Percentiles rank a stretch among this genome's conserved stretches.
phyloP scores from a whole-genome alignment of 2,329 filamentous ascomycete genomes.

The Hymenoscyphus repandus region DNA sequence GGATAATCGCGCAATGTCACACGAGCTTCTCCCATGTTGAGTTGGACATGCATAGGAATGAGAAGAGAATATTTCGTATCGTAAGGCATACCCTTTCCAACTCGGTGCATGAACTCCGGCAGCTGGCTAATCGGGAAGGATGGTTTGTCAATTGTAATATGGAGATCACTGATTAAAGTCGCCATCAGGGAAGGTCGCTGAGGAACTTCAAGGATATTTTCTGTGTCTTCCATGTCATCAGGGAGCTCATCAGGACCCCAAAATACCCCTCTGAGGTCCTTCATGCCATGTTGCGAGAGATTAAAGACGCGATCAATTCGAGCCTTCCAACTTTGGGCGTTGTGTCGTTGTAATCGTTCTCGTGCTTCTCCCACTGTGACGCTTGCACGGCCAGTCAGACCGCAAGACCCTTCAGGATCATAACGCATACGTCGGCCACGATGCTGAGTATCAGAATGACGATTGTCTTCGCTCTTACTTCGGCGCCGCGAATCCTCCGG shows the following conservation, averaged over 20 bases:
- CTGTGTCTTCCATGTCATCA: conserved; percentile 74
- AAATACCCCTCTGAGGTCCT: conserved; percentile 72
- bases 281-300: conserved; percentile 67
- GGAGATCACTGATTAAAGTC: conserved; percentile 75
- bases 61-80: conserved; percentile 88
- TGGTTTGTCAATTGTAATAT: conserved; percentile 83
- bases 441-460: conserved; percentile 28
- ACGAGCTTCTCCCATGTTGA: conserved; percentile 85
- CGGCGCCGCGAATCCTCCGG: conserved; percentile 20
- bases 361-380: conserved; percentile 73
- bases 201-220: conserved; percentile 81
- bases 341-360: conserved; percentile 69
- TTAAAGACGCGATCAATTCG: conserved; percentile 75
- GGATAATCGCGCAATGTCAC: conserved; percentile 91
- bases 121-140: conserved; percentile 80
- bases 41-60: conserved; percentile 80
- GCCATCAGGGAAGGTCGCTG: conserved; percentile 80
- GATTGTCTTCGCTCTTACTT: conserved; percentile 31
- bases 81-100: conserved; percentile 94
- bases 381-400: conserved; percentile 66
- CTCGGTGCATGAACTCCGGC: conserved; percentile 75
- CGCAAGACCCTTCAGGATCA: conserved; percentile 70
- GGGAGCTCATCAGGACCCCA: conserved; percentile 78
- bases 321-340: conserved; percentile 86
- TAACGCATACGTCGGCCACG: conserved; percentile 56